Percentiles rank a stretch among this genome's conserved stretches.
phyloP scores from a whole-genome alignment of 768 basidiomycete species.

The Chiua virens region DNA sequence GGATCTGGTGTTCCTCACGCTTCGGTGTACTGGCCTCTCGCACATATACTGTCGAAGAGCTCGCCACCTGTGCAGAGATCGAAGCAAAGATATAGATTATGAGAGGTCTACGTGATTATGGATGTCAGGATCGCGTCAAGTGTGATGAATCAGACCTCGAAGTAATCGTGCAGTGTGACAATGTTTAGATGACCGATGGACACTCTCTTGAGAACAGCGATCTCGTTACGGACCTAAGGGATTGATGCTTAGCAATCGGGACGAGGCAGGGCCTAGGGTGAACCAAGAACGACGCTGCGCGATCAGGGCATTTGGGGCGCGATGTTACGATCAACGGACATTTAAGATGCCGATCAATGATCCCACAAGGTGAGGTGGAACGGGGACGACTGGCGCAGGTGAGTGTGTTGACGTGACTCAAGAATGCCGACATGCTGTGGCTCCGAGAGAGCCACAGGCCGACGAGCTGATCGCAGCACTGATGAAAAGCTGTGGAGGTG shows the following conservation, averaged over 20 bases:
- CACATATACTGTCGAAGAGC: conserved; percentile 98
- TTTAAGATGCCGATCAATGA: conserved; percentile 9
- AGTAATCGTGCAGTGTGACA: conserved; percentile 94
- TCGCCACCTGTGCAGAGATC: conserved; percentile 98
- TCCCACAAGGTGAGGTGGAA: background rate
- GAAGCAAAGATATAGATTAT: conserved; percentile 93
- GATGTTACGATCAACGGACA: conserved; percentile 15
- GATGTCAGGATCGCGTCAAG: background rate
- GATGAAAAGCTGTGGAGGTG: conserved; percentile 6
- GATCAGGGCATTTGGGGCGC: background rate
- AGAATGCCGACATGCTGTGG: conserved; percentile 1
- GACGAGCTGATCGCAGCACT: conserved; percentile 6
- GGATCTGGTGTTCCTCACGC: conserved; percentile 50
- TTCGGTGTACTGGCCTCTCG: conserved; percentile 96
- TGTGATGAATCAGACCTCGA: conserved; percentile 59
- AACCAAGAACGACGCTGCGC: background rate
- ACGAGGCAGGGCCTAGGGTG: conserved; percentile 16
- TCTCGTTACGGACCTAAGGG: conserved; percentile 90
- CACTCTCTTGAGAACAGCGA: conserved; percentile 89
- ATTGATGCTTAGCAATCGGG: conserved; percentile 7
- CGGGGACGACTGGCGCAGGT: background rate
- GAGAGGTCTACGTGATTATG: conserved; percentile 59
- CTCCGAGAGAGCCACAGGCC: background rate
- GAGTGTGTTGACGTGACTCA: background rate
- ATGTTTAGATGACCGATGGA: conserved; percentile 90